Evolutionary conservation across 129 eudicot species (phyloP), one percentile per base, ranked within the genome.

Genomic region (Tagetes patula): DNA sequence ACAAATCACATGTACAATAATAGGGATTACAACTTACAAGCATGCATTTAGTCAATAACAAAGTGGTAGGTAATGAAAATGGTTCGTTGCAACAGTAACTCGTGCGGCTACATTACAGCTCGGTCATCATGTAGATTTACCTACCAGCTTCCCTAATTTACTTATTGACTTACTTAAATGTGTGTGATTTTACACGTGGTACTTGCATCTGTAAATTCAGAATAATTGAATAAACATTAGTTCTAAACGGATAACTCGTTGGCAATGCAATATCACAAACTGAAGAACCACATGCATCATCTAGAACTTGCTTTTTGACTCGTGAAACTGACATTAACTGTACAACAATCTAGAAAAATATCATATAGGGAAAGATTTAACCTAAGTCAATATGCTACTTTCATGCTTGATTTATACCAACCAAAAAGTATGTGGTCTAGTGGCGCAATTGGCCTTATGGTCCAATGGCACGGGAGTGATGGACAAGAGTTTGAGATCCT

Each of bases 121-220:
- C 59, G 31, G 63, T 41, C 40, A 75, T 66, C 43, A n/a, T 75
- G 9, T 75, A 67, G 60, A 75, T 65, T 65, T 40, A 65, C 79
- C 45, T 6, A 43, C 48, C 11, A 20, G 27, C 27, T 43, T 43
- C 48, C 8, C 48, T 75, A 54, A 61, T 56, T 13, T 11, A 59
- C 53, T 49, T 52, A 1, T n/a, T 52, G 3, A 49, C n/a, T 49
- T 49, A n/a, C 27, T 52, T n/a, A n/a, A 3, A 0, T 52, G 13
- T 11, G 0, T 49, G 55, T 49, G 58, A 52, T 14, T 52, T 52
- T n/a, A n/a, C 31, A 52, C 58, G 8, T 13, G 58, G n/a, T 8
- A n/a, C 30, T 13, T 52, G 58, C 7, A 54, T 50, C 27, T n/a
- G 2, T 50, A 50, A 50, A 13, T 50, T n/a, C 6, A 13, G 58